Percentiles rank a stretch among this genome's conserved stretches.
phyloP scores from a whole-genome alignment of 768 basidiomycete species.

The Mycena epipterygia region DNA sequence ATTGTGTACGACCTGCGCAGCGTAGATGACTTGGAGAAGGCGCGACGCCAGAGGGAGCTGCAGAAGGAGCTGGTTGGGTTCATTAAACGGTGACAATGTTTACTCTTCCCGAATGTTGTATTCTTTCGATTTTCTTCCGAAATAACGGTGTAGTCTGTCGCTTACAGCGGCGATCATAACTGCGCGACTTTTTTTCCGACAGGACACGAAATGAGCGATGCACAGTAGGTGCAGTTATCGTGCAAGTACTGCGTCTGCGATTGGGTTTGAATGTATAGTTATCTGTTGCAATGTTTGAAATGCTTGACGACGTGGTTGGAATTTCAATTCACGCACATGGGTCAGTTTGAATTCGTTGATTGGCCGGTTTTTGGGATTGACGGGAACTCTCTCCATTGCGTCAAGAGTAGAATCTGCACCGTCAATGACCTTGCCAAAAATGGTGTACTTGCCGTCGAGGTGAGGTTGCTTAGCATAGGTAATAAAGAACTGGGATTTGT shows the following conservation, averaged over 20 bases:
- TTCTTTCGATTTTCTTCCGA: conserved; percentile 21
- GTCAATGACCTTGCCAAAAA: conserved; percentile 98
- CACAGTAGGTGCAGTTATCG: conserved; percentile 40
- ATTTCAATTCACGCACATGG: conserved; percentile 78
- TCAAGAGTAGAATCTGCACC: conserved; percentile 95
- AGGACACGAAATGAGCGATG: no score
- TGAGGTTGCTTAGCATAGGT: conserved; percentile 94
- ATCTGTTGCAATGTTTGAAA: conserved; percentile 59
- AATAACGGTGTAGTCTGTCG: background rate
- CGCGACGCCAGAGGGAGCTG: conserved; percentile 83
- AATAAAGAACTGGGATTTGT: conserved; percentile 93
- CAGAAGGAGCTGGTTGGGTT: conserved; percentile 93
- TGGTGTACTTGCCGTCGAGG: conserved; percentile 94
- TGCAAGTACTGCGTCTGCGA: conserved; percentile 80
- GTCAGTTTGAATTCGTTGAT: conserved; percentile 86
- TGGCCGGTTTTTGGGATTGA: conserved; percentile 92
- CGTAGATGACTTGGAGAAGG: conserved; percentile 86
- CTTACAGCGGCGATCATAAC: conserved; percentile 22
- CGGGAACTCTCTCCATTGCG: conserved; percentile 92
- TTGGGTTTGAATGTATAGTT: conserved; percentile 95
- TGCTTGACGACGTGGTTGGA: conserved; percentile 16
- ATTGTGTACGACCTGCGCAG: conserved; percentile 94
- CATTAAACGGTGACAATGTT: conserved; percentile 73
- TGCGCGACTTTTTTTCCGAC: background rate
- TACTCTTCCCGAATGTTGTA: conserved; percentile 6